Conservation (phyloP, 169 alveolate genomes). For the Cardiosporidium cionae region DNA sequence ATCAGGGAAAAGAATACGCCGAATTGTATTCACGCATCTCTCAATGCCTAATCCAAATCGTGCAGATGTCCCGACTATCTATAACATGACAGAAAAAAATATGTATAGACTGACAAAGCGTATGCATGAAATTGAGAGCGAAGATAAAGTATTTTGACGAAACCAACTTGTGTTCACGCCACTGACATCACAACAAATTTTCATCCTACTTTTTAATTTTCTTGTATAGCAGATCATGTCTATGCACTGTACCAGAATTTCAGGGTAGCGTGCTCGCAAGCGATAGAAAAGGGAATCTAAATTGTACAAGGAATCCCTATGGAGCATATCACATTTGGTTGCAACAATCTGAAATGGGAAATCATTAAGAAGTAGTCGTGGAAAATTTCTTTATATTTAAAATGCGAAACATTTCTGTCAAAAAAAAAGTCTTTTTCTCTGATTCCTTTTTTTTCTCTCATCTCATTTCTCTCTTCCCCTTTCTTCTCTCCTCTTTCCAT, state of each 20-base stretch:
- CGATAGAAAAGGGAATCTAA: slow-evolving; percentile 55
- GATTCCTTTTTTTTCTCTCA: too few species aligned
- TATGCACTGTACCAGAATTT: slow-evolving; percentile 32
- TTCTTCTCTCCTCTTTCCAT: too few species aligned
- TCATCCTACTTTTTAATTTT: too few species aligned
- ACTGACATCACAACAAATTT: too few species aligned
- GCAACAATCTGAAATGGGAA: slow-evolving; percentile 33
- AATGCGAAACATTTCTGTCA: too few species aligned
- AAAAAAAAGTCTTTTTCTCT: too few species aligned
- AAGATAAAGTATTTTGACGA: neutral
- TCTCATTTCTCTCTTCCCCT: too few species aligned
- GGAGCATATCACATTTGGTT: slow-evolving; percentile 67
- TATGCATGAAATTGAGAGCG: neutral
- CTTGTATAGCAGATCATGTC: neutral
- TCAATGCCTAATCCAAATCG: slow-evolving; percentile 56
- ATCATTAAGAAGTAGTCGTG: too few species aligned
- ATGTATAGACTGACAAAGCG: neutral
- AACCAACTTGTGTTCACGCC: too few species aligned
- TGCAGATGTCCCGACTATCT: slow-evolving; percentile 57
- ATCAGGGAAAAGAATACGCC: slow-evolving; percentile 7
- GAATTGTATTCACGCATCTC: neutral
- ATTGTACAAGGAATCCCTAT: slow-evolving; percentile 52
- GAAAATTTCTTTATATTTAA: too few species aligned
- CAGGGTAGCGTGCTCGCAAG: slow-evolving; percentile 38
- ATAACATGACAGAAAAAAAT: neutral